Base-by-base conservation (phyloP, 805 yeast species). In the Candida xiaguanensis region DNA sequence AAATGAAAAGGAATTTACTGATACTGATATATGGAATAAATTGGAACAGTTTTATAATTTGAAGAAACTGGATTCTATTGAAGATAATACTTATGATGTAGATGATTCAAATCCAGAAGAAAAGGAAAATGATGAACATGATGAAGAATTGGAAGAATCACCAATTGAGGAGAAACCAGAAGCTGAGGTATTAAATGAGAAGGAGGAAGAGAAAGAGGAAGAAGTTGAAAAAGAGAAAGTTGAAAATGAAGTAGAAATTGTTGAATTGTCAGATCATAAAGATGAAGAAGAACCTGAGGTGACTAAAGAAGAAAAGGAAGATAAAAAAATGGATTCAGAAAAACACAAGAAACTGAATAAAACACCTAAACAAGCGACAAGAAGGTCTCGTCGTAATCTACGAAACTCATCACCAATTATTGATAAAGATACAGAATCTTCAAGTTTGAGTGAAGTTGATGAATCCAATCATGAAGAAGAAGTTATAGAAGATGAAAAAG, bases 11-110 rank as follows among this genome's bases (percentile, higher is more conserved):
- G 50, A 48, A 24, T 61, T 76, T 40, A 65, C 77, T 2, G 69
- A 74, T 0, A 51, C 53, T 2, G 82, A 82, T 31, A 65, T 84
- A 3, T 77, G 84, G 82, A 69, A 61, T 18, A 80, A 77, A 51
- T 65, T 86, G 19, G 60, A 50, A 1, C 59, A 59, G 24, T 58
- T 75, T 26, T 86, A 82, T 52, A 72, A 85, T 49, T 59, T 85
- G 36, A 65, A 70, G 5, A 76, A 74, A 17, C 61, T 82, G 8
- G 88, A 82, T 43, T 72, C 67, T 19, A 45, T 80, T 16, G 88
- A 76, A 42, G 64, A 42, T 43, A 12, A 44, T 42, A 12, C 37
- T 23, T 22, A 44, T 28, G 28, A 38, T 13, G 11, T 8, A 2
- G 36, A 38, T 19, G 36, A 31, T 23, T n/a, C 22, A 14, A 34